A percentile compares a stretch with the other conserved stretches of the same genome.
Conservation (phyloP, 768 basidiomycete genomes). For the Lactarius sanguifluus region DNA sequence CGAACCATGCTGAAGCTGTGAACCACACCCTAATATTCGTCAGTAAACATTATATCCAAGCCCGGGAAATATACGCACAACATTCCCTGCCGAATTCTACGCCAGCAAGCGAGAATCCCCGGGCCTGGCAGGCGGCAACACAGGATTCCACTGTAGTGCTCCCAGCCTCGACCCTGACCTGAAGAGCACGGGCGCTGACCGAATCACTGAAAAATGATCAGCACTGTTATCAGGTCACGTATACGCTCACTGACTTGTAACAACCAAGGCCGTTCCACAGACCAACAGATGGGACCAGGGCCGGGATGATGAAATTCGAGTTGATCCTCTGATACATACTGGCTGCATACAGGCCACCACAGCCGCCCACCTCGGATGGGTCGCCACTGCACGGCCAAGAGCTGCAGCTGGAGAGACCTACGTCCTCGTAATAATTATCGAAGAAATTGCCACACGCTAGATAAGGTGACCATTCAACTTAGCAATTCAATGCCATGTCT, state of each 20-base stretch:
- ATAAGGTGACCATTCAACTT: not conserved
- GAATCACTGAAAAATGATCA: conserved; percentile 36
- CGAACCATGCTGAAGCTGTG: conserved; percentile 3
- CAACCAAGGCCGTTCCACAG: conserved; percentile 69
- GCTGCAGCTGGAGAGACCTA: conserved; percentile 50
- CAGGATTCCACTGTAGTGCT: conserved; percentile 66
- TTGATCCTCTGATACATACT: conserved; percentile 57
- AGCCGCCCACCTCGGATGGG: conserved; percentile 56
- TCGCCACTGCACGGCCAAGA: conserved; percentile 57
- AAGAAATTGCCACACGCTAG: conserved; percentile 10
- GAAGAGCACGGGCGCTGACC: conserved; percentile 36
- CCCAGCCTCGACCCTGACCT: conserved; percentile 36
- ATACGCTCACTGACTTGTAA: conserved; percentile 50
- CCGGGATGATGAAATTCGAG: conserved; percentile 49
- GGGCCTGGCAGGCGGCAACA: conserved; percentile 62
- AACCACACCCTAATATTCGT: not conserved
- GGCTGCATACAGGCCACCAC: conserved; percentile 34
- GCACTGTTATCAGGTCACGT: not conserved
- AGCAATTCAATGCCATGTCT: not conserved
- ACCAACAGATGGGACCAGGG: conserved; percentile 53
- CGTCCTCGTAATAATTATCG: conserved; percentile 50
- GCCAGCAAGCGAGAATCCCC: conserved; percentile 65
- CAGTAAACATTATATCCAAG: not conserved
- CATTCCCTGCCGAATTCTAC: conserved; percentile 37
- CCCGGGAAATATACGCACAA: not conserved